Evolutionary conservation across 2,329 filamentous ascomycete species (phyloP), one percentile per base, ranked within the genome.

Genomic region (Verticillium longisporum): DNA sequence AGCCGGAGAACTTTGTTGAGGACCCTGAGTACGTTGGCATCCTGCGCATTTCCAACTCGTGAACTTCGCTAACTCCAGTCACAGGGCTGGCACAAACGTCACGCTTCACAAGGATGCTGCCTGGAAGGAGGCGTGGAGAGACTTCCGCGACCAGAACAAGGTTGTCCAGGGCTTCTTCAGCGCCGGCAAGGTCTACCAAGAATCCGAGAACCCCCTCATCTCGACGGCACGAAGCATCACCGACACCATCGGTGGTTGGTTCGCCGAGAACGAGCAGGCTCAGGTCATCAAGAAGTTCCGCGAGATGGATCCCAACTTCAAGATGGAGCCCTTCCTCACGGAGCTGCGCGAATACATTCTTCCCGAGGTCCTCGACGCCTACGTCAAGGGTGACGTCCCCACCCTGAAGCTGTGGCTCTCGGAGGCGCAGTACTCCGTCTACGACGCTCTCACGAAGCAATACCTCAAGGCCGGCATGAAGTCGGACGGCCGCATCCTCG

Each of bases 201-300:
- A 99, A 77, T 98, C 95, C 11, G 95, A 99, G 72, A 99, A 99
- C 74, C 94, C 95, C 6, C 82, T 99, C 54, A 91, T 99, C 65
- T 90, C 88, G 56, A 98, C 94, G 0, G 95, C 93, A 1, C 89
- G 95, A 72, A 92, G 91, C 74, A 97, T 99, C 68, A 94, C 93
- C 36, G 95, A 99, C 74, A 87, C 90, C 61, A 87, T 99, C 45
- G 92, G 90, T 56, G 92, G 95, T 33, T 99, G 97, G 79, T 99
- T 99, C 67, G 95, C 95, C 64, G 95, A 99, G 76, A 99, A 98
- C 74, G 95, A 99, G 79, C 97, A 92, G 0, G 95, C 95, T 34
- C 89, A 89, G 84, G 95, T 99, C 38, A 96, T 98, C 79, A 98
- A 97, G 80, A 96, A 94, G 75, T 96, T 99, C 82, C 88, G 94